phyloP scores from a whole-genome alignment of 2,329 filamentous ascomycete species.

The Phialemoniopsis sp. region DNA sequence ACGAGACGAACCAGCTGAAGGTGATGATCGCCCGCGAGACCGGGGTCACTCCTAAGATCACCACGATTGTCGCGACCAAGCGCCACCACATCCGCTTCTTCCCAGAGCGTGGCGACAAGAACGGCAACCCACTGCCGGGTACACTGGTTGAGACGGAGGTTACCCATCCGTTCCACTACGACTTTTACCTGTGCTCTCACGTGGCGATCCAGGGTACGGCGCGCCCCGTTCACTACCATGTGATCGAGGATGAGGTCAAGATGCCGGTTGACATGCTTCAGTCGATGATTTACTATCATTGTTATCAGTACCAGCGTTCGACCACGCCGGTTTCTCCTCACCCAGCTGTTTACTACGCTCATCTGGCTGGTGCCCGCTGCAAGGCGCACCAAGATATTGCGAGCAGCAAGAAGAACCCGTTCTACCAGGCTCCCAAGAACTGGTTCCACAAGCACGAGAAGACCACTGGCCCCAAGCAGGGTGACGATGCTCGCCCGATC shows the following conservation, averaged over 20 bases:
- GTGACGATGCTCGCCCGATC: conserved; percentile 17
- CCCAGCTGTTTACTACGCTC: conserved; percentile 93
- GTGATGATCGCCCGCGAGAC: conserved; percentile 41
- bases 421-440: conserved; percentile 36
- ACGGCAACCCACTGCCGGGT: conserved; percentile 79
- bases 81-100: conserved; percentile 94
- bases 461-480: conserved; percentile 13
- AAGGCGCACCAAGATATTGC: conserved; percentile 63
- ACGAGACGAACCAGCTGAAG: conserved; percentile 74
- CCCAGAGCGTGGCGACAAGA: conserved; percentile 66
- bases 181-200: conserved; percentile 68
- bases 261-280: conserved; percentile 68
- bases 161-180: conserved; percentile 87
- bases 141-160: conserved; percentile 84
- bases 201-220: conserved; percentile 89
- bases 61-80: conserved; percentile 86
- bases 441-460: conserved; percentile 33
- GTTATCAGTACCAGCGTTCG: conserved; percentile 87
- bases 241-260: conserved; percentile 76
- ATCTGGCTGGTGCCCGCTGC: conserved; percentile 79
- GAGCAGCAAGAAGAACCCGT: conserved; percentile 37
- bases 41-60: conserved; percentile 57
- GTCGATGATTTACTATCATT: conserved; percentile 90
- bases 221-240: conserved; percentile 86
- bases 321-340: conserved; percentile 88